A percentile compares a stretch with the other conserved stretches of the same genome.
Conservation (phyloP, 2,329 filamentous ascomycete genomes). For the Fonsecaea pedrosoi region DNA sequence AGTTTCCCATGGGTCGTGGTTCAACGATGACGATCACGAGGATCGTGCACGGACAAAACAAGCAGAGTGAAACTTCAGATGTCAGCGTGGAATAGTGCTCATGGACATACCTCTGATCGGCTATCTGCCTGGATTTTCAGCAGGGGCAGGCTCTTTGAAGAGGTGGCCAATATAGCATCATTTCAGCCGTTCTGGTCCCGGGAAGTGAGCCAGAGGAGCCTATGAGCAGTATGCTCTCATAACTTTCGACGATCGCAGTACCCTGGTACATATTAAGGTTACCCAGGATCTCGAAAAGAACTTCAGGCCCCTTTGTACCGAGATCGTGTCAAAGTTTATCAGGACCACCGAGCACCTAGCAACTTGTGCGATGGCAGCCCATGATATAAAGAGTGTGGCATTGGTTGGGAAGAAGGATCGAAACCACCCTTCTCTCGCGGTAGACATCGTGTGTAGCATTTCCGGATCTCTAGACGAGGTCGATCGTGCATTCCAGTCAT, state of each 20-base stretch:
- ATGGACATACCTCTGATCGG: not conserved
- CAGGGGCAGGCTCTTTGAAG: no score
- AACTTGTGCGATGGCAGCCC: not conserved
- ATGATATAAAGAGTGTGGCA: not conserved
- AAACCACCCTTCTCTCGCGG: not conserved
- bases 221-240: no score
- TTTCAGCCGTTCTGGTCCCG: no score
- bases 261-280: no score
- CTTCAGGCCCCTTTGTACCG: not conserved
- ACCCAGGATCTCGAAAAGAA: no score
- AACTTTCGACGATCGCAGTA: no score
- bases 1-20: not conserved
- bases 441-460: not conserved
- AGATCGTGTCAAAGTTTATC: slow-evolving; percentile 10
- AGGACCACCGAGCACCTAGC: slow-evolving; percentile 5
- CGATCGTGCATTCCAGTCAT: slow-evolving; percentile 3
- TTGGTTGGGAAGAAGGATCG: slow-evolving; percentile 1
- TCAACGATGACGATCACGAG: not conserved
- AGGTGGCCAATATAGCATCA: no score
- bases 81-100: not conserved
- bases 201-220: no score
- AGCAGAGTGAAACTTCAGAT: no score
- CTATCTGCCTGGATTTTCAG: no score
- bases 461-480: not conserved
- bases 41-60: not conserved